Base-by-base conservation (phyloP, 140 eudicot species). In the Oenanthe javanica region DNA sequence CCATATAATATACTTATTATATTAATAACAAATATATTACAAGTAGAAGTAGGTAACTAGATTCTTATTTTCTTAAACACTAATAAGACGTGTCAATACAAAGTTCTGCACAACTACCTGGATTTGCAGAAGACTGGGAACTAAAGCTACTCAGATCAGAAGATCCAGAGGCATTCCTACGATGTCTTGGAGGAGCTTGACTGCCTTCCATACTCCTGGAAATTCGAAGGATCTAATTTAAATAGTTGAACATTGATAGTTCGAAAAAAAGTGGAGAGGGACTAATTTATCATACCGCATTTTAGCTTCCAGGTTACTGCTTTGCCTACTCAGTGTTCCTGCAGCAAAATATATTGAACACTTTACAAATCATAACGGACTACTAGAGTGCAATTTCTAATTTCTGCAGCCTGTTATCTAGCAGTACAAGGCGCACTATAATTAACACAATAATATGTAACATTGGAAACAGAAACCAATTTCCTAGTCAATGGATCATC, bases 281-380 rank as follows among this genome's bases (percentile, higher is more conserved):
- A 82, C 13, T 45, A 48, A 78, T 50, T 47, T 59, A 78, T 13
- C 74, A 81, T 86, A 93, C 98, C 96, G 88, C 48, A 86, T 64
- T 77, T 84, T 86, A 76, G 82, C 64, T 71, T 89, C 94, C 63
- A 84, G 52, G 76, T 85, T 84, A 80, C 89, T 85, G 81, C 83
- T 75, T 84, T 85, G 96, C 85, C 87, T 89, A 79, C 77, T 38
- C 73, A 85, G 73, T 70, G 88, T 82, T 78, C 91, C 96, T 93
- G 88, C 77, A 81, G 55, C 40, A 79, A 16, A 78, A 46, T 51
- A 45, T 9, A 21, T 45, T 64, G n/a, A 43, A 27, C 12, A 45
- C 42, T 0, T 59, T 23, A 57, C 57, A 59, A n/a, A 59, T 52
- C 6, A 38, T 14, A 54, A 13, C 43, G 2, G 52, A 75, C 15